phyloP scores from a whole-genome alignment of 2,329 filamentous ascomycete genomes.

The Neopestalotiopsis clavispora region DNA sequence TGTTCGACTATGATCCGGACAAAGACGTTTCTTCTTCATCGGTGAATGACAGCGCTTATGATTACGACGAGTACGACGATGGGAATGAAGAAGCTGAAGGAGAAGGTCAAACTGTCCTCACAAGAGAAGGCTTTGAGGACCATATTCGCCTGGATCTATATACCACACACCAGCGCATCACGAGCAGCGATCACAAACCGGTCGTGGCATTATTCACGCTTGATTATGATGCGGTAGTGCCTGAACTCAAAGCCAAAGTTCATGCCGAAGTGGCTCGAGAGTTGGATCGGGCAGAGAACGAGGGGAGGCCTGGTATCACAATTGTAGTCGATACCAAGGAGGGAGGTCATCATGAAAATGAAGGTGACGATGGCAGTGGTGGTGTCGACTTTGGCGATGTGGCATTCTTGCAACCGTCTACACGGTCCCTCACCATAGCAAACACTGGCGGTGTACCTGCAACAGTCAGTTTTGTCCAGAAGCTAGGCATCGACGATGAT shows the following conservation, averaged over 20 bases:
- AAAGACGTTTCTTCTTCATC: constrained; percentile 64
- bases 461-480: constrained; percentile 79
- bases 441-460: constrained; percentile 88
- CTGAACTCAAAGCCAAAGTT: constrained; percentile 81
- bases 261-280: constrained; percentile 88
- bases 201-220: constrained; percentile 82
- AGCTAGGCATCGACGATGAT: constrained; percentile 56
- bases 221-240: constrained; percentile 84
- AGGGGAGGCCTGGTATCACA: constrained; percentile 81
- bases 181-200: constrained; percentile 96
- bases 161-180: constrained; percentile 84
- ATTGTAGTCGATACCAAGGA: constrained; percentile 74
- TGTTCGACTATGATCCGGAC: constrained; percentile 91
- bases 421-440: constrained; percentile 78
- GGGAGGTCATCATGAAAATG: constrained; percentile 33
- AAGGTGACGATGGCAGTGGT: constrained; percentile 49
- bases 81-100: constrained; percentile 49
- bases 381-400: constrained; percentile 81
- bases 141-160: constrained; percentile 69
- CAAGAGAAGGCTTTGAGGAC: constrained; percentile 63
- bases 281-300: constrained; percentile 89
- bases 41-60: constrained; percentile 29
- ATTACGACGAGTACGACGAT: constrained; percentile 32
- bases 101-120: constrained; percentile 53
- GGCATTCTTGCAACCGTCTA: constrained; percentile 69